Percentiles rank a stretch among this genome's conserved stretches.
Evolutionary conservation across 179 eudicot species (phyloP).

Genomic region (Nepenthes alata): DNA sequence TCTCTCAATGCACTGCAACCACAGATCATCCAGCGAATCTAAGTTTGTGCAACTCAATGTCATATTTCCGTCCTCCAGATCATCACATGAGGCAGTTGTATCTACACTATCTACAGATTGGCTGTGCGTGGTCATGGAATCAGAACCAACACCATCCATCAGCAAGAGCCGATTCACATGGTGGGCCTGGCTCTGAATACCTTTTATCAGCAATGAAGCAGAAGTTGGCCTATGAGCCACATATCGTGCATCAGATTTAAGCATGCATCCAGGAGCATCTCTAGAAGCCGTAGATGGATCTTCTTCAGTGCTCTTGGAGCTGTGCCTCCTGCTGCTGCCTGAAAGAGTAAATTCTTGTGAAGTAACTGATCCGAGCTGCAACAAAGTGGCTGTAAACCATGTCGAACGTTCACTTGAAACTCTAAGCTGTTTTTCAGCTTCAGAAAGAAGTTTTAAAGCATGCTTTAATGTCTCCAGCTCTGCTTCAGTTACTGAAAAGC

Average conservation of each 20-base stretch:
- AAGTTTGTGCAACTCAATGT: constrained; percentile 23
- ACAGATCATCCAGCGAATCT: constrained; percentile 52
- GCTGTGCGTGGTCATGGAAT: constrained; percentile 34
- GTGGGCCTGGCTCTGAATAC: constrained; percentile 18
- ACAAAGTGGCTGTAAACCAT: constrained; percentile 98
- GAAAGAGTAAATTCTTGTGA: constrained; percentile 74
- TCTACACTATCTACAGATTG: constrained; percentile 29
- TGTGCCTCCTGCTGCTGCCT: constrained; percentile 75
- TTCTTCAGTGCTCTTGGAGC: constrained; percentile 69
- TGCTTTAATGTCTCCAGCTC: constrained; percentile 80
- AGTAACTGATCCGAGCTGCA: constrained; percentile 80
- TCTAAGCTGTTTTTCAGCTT: constrained; percentile 89
- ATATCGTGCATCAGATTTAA: constrained; percentile 27
- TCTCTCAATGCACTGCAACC: constrained; percentile 73
- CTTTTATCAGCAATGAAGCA: constrained; percentile 22
- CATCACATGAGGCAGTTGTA: constrained; percentile 22
- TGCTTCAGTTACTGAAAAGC: constrained; percentile 58
- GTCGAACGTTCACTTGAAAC: constrained; percentile 90
- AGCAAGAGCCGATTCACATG: constrained; percentile 20
- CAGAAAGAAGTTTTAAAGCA: constrained; percentile 90
- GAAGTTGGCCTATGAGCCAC: constrained; percentile 30
- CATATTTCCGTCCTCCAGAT: constrained; percentile 17
- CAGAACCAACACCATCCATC: constrained; percentile 18
- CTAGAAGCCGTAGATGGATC: constrained; percentile 50
- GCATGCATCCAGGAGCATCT: constrained; percentile 40